A percentile compares a stretch with the other conserved stretches of the same genome.
Conservation (phyloP, 306 rosid species). For the Phaseolus lunatus region DNA sequence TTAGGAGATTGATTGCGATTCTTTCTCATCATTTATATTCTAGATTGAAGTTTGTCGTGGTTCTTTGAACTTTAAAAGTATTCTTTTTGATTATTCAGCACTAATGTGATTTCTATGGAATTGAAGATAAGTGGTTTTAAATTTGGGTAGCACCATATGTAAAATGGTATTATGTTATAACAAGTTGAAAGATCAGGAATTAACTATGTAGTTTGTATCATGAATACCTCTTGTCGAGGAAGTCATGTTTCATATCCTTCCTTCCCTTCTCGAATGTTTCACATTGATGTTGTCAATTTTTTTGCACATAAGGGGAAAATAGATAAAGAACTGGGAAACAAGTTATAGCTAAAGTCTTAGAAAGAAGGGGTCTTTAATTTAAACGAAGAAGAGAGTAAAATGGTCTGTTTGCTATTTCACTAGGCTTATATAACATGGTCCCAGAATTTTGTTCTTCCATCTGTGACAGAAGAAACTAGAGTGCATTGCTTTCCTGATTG, state of each 20-base stretch:
- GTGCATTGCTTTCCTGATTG: not conserved
- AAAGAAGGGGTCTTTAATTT: not conserved
- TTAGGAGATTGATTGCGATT: slow-evolving; percentile 10
- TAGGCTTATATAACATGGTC: not conserved
- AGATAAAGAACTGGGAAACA: not conserved
- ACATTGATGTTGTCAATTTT: not conserved
- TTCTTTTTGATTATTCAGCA: not conserved
- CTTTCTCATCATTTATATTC: not conserved
- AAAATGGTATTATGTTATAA: slow-evolving; percentile 5
- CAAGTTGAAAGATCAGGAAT: not conserved
- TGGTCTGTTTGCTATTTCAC: slow-evolving; percentile 2
- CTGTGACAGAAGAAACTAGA: not conserved
- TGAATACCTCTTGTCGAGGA: not conserved
- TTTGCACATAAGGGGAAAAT: not conserved
- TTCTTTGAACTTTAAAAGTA: not conserved
- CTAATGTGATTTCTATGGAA: slow-evolving; percentile 14
- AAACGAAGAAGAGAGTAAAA: not conserved
- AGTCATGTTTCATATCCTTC: not conserved
- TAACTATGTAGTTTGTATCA: not conserved
- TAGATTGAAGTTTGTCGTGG: not conserved
- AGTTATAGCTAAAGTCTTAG: not conserved
- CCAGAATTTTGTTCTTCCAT: not conserved
- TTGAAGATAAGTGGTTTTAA: slow-evolving; percentile 5
- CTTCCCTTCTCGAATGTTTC: no score
- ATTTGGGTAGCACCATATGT: not conserved